Percentiles rank a stretch among this genome's conserved stretches.
Conservation (phyloP, 768 basidiomycete genomes). For the Daedalea quercina region DNA sequence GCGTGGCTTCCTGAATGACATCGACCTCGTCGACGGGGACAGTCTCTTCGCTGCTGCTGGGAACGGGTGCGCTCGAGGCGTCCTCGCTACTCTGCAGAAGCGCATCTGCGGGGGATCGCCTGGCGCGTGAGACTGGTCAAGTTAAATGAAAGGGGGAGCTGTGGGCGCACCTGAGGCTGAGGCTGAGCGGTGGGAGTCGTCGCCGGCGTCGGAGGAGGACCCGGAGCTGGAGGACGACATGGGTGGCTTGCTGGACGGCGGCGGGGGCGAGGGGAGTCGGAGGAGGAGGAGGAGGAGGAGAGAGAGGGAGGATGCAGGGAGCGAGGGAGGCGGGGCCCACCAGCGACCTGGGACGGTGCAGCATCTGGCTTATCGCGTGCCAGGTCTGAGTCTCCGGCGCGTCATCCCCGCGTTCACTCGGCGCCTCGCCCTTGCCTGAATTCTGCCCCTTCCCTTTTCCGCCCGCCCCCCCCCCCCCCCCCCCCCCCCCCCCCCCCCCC, state of each 20-base stretch:
- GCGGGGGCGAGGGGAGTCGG: not conserved
- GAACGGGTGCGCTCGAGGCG: conserved; percentile 11
- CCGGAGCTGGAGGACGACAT: not conserved
- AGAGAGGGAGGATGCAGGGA: not conserved
- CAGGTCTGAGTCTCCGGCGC: not conserved
- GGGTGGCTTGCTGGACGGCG: not conserved
- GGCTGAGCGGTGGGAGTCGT: not conserved
- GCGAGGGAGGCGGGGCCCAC: too few species aligned
- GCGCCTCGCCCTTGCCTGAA: not conserved
- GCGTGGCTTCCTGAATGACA: too few species aligned
- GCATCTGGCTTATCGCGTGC: too few species aligned
- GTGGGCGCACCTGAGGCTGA: not conserved
- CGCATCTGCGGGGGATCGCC: conserved; percentile 11
- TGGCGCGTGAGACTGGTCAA: conserved; percentile 4
- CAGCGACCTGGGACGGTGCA: too few species aligned
- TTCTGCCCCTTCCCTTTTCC: not conserved
- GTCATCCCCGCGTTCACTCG: not conserved
- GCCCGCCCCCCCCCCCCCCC: not conserved
- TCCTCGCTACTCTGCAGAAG: conserved; percentile 4
- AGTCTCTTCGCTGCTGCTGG: too few species aligned
- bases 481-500: not conserved
- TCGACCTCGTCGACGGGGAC: too few species aligned
- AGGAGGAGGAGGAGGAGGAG: not conserved
- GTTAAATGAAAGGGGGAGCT: not conserved
- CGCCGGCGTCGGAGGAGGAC: not conserved